Conservation (phyloP, 805 yeast genomes). For the Starmerella lactis-condensi region DNA sequence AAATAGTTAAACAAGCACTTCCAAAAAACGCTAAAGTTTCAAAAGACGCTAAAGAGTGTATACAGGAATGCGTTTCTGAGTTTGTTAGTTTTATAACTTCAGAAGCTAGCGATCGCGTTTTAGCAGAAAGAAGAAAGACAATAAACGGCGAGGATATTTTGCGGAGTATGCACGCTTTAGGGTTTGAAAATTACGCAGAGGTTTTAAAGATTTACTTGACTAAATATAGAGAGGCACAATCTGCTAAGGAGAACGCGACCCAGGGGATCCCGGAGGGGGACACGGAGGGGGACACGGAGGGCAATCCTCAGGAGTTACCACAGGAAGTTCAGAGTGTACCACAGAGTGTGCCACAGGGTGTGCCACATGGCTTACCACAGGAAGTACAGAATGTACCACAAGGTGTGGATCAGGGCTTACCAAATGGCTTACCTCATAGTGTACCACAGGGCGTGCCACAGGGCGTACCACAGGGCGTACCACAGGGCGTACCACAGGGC, state of each 20-base stretch:
- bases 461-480: no score
- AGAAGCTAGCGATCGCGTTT: conserved; percentile 44
- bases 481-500: no score
- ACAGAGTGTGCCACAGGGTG: no score
- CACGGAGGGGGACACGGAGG: no score
- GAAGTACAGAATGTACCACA: no score
- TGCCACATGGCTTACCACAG: no score
- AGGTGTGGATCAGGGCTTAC: no score
- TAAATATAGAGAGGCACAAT: conserved; percentile 35
- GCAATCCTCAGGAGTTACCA: no score
- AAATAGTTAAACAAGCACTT: conserved; percentile 57
- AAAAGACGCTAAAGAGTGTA: conserved; percentile 61
- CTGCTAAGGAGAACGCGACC: conserved; percentile 15
- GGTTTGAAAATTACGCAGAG: conserved; percentile 54
- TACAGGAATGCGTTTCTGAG: conserved; percentile 54
- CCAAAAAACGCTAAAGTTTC: conserved; percentile 60
- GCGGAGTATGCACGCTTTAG: conserved; percentile 44
- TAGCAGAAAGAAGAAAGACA: conserved; percentile 48
- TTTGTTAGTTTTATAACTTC: conserved; percentile 51
- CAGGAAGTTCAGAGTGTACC: no score
- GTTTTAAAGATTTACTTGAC: conserved; percentile 50
- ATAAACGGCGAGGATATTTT: conserved; percentile 53
- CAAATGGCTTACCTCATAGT: no score
- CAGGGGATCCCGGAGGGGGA: no score
- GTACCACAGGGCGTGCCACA: no score